Evolutionary conservation across 352 stramenopile species (phyloP), one percentile per base, ranked within the genome.

Genomic region (Phytophthora macrochlamydospora): DNA sequence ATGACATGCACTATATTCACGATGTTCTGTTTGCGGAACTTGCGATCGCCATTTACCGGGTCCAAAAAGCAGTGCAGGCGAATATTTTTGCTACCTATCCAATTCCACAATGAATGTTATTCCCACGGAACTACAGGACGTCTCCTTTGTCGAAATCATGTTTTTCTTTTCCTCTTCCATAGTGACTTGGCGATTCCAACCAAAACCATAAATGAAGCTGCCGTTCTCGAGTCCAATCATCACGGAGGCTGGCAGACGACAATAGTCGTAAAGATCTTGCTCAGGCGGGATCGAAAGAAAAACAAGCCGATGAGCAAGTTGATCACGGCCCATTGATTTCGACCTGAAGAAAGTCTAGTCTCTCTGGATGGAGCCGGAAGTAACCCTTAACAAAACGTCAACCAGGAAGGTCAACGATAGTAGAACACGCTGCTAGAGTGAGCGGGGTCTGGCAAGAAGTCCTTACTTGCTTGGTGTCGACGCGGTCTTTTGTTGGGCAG

Each of bases 51-150:
- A 0, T 46, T 46, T 1, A 4, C 14, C 6, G 54, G 40, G 13
- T 60, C 54, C 2, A 60, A n/a, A 32, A 49, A 51, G 24, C 8
- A 51, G 54, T 51, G 30, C 4, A 44, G 12, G 9, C 40, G 40
- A 8, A 42, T 43, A 30, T 60, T 51, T 1, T 3, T 11, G 0
- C 13, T 2, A 14, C 29, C 9, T 60, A 60, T 4, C 46, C 28
- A 40, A 28, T 38, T 11, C 42, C 54, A n/a, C 54, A 7, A 42
- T 60, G 54, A 43, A 52, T 60, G 3, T 45, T 52, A 60, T 60
- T 38, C 4, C 54, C 40, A 18, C 42, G 40, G 8, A 51, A 38
- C 33, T 44, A 28, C 40, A 60, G 9, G 7, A 52, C 42, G 30
- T 52, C 54, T 12, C 38, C 29, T 18, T 51, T 31, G 12, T 18